These are phyloP conservation scores for Emydomyces testavorans DNA, from an alignment of 2,329 filamentous ascomycete genomes.

Conservation along the genomic window DNA sequence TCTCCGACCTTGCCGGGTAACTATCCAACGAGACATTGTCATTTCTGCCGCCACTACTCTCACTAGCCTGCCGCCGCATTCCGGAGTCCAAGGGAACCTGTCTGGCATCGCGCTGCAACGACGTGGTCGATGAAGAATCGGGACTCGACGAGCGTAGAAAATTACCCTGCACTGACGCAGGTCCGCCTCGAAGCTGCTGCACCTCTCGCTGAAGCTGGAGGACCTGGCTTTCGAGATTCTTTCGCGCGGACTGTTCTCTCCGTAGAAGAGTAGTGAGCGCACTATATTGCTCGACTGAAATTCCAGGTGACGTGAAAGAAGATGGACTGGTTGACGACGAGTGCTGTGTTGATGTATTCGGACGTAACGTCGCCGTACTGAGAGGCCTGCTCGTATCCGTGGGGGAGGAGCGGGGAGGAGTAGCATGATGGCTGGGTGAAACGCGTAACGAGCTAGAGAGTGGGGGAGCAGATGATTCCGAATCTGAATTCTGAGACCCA, in stretches of 20 bases:
- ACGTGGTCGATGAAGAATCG: not conserved
- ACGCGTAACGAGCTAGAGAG: conserved; percentile 6
- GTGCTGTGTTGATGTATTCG: conserved; percentile 20
- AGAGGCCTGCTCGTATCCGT: conserved; percentile 25
- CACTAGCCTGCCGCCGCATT: conserved; percentile 7
- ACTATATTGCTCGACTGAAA: conserved; percentile 39
- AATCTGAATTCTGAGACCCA: conserved; percentile 14
- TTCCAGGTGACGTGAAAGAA: conserved; percentile 19
- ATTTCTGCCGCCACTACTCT: not conserved
- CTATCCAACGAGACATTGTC: conserved; percentile 1
- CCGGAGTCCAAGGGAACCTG: conserved; percentile 9
- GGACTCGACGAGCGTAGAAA: conserved; percentile 21
- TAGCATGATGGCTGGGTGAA: conserved; percentile 5
- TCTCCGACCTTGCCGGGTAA: not conserved
- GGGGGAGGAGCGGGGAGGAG: conserved; percentile 15
- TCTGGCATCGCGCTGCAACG: not conserved
- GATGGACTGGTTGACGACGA: conserved; percentile 23
- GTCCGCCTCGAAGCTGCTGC: conserved; percentile 25
- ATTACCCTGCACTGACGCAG: conserved; percentile 25
- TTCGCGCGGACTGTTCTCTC: conserved; percentile 37
- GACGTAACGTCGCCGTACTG: conserved; percentile 21
- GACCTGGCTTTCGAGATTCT: conserved; percentile 36
- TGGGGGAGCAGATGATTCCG: conserved; percentile 13
- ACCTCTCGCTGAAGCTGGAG: conserved; percentile 33
- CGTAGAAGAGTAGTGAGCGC: conserved; percentile 37